A percentile compares a stretch with the other conserved stretches of the same genome.
Conservation (phyloP, 1,284 basidiomycete genomes). For the Tilletia indica region DNA sequence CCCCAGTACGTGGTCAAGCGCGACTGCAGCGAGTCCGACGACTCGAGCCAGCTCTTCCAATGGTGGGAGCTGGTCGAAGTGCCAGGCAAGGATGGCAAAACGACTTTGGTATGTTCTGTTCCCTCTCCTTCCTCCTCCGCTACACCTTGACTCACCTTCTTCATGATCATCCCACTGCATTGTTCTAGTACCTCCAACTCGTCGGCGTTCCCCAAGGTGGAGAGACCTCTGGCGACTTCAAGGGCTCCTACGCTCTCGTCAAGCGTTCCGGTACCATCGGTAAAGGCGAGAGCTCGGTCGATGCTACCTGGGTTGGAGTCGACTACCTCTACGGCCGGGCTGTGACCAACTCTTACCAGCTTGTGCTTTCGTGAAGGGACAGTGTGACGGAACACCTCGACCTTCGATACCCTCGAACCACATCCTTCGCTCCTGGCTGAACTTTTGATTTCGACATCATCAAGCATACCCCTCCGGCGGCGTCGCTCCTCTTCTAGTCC, state of each 20-base stretch:
- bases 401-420: too few species aligned
- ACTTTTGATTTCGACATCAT: too few species aligned
- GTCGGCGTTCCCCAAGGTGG: slow-evolving; percentile 20
- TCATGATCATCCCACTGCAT: slow-evolving; percentile 4
- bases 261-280: slow-evolving; percentile 13
- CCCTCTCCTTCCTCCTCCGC: slow-evolving; percentile 13
- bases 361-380: not conserved
- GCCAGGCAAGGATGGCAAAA: not conserved
- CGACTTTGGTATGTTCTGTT: slow-evolving; percentile 10
- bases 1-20: not conserved
- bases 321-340: slow-evolving; percentile 6
- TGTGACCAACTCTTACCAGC: not conserved
- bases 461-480: too few species aligned
- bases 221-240: too few species aligned
- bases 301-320: slow-evolving; percentile 5
- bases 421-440: too few species aligned
- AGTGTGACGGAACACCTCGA: not conserved
- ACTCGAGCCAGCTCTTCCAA: slow-evolving; percentile 9
- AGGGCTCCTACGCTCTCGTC: slow-evolving; percentile 8
- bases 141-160: not conserved
- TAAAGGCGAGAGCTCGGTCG: not conserved
- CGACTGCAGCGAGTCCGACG: not conserved
- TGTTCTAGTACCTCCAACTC: slow-evolving; percentile 18
- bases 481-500: too few species aligned
- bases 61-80: slow-evolving; percentile 21